Percentiles rank a stretch among this genome's conserved stretches.
Evolutionary conservation across 768 basidiomycete genomes (phyloP).

Genomic region (Tephrocybe rancida): DNA sequence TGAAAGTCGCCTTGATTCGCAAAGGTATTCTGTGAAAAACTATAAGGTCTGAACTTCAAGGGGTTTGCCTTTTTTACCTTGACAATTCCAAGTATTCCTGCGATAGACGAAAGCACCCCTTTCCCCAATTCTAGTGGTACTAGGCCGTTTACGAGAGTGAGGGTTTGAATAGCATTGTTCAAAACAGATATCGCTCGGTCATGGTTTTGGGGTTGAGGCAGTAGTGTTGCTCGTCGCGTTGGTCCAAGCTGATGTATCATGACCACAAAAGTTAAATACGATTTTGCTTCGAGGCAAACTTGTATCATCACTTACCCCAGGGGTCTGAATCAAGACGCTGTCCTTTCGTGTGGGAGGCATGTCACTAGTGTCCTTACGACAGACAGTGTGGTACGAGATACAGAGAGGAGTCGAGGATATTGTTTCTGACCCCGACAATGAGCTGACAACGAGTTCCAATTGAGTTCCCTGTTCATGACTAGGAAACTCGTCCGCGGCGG

Average conservation of each 20-base stretch:
- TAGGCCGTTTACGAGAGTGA: slow-evolving; percentile 1
- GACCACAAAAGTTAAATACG: neutral
- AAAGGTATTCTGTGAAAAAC: slow-evolving; percentile 1
- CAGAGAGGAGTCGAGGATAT: too few species aligned
- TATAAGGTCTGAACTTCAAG: neutral
- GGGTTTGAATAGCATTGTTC: slow-evolving; percentile 8
- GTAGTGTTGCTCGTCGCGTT: neutral
- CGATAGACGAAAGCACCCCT: slow-evolving; percentile 7
- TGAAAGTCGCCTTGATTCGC: slow-evolving; percentile 7
- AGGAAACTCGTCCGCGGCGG: too few species aligned
- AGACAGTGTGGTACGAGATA: neutral
- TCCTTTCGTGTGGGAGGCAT: neutral
- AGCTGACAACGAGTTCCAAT: too few species aligned
- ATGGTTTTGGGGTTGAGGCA: neutral
- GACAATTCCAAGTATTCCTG: slow-evolving; percentile 7
- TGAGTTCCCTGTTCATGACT: too few species aligned
- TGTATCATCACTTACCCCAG: neutral
- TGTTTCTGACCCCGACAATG: too few species aligned
- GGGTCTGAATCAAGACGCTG: neutral
- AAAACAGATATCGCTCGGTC: slow-evolving; percentile 4
- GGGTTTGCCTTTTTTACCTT: neutral
- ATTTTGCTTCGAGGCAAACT: neutral
- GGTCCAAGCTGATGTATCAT: neutral
- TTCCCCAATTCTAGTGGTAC: slow-evolving; percentile 1
- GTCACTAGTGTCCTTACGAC: neutral